Evolutionary conservation across 495 filamentous ascomycete genomes (phyloP).

Genomic region (Wilcoxina mikolae): DNA sequence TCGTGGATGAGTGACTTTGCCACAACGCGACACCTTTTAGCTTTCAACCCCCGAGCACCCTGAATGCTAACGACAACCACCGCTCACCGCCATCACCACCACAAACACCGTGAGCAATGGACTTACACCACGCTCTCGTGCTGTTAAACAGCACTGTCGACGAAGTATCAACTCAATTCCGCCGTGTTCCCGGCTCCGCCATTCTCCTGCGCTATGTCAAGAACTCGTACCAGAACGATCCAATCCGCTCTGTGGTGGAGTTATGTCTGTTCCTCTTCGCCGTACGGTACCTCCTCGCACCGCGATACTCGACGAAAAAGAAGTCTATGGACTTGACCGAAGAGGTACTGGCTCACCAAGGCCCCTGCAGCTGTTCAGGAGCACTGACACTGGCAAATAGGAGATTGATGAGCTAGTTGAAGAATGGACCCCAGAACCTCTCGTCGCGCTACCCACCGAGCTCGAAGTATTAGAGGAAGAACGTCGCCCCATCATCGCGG

Average conservation of each 20-base stretch:
- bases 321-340: slow-evolving; percentile 80
- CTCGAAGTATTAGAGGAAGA: slow-evolving; percentile 73
- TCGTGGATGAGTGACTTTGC: no score
- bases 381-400: slow-evolving; percentile 27
- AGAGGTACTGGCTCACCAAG: slow-evolving; percentile 38
- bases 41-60: no score
- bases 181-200: slow-evolving; percentile 79
- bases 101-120: slow-evolving; percentile 39
- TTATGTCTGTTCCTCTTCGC: slow-evolving; percentile 91
- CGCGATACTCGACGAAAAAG: slow-evolving; percentile 77
- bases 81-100: background rate
- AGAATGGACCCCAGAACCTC: slow-evolving; percentile 89
- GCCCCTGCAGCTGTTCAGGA: slow-evolving; percentile 1
- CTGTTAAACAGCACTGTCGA: slow-evolving; percentile 52
- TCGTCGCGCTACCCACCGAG: slow-evolving; percentile 55
- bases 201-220: slow-evolving; percentile 90
- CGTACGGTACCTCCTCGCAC: slow-evolving; percentile 78
- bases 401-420: slow-evolving; percentile 96
- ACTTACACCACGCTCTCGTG: slow-evolving; percentile 63
- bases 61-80: no score
- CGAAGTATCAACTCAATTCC: slow-evolving; percentile 56
- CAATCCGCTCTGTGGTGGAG: slow-evolving; percentile 82
- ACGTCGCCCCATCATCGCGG: slow-evolving; percentile 70
- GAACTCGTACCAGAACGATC: slow-evolving; percentile 95
- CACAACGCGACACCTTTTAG: no score